These are phyloP conservation scores for Claviceps digitariae DNA, from an alignment of 2,329 filamentous ascomycete genomes.

Conservation along the genomic window DNA sequence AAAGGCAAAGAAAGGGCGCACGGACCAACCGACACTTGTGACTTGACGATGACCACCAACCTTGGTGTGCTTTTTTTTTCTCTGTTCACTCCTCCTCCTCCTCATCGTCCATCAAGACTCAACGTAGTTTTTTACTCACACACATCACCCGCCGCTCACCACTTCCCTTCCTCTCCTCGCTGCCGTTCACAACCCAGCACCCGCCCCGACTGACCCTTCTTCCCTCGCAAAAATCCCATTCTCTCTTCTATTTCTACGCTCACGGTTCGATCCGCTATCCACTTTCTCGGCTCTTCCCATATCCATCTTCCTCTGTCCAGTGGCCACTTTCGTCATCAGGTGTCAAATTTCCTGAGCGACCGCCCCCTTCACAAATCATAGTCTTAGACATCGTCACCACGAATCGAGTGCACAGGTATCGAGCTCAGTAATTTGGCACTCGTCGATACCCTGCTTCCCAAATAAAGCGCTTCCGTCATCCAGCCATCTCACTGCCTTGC, in stretches of 20 bases:
- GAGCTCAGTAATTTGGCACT: background rate
- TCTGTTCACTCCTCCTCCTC: slow-evolving; percentile 6
- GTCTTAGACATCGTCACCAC: background rate
- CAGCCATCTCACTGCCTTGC: background rate
- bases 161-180: slow-evolving; percentile 5
- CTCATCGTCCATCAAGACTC: slow-evolving; percentile 1
- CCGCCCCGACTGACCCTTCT: slow-evolving; percentile 2
- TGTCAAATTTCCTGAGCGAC: slow-evolving; percentile 3
- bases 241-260: slow-evolving; percentile 4
- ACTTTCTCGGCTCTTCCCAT: background rate
- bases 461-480: background rate
- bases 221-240: slow-evolving; percentile 5
- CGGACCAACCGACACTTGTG: slow-evolving; percentile 8
- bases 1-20: slow-evolving; percentile 2
- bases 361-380: background rate
- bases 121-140: slow-evolving; percentile 4
- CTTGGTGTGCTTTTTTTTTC: slow-evolving; percentile 7
- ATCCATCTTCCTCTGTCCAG: background rate
- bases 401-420: background rate
- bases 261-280: background rate
- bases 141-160: slow-evolving; percentile 2
- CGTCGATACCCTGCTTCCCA: background rate
- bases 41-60: slow-evolving; percentile 10
- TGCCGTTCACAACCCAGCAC: slow-evolving; percentile 2
- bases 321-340: slow-evolving; percentile 8